Conservation (phyloP, 2,329 filamentous ascomycete species). For the Bipolaris bicolor region DNA sequence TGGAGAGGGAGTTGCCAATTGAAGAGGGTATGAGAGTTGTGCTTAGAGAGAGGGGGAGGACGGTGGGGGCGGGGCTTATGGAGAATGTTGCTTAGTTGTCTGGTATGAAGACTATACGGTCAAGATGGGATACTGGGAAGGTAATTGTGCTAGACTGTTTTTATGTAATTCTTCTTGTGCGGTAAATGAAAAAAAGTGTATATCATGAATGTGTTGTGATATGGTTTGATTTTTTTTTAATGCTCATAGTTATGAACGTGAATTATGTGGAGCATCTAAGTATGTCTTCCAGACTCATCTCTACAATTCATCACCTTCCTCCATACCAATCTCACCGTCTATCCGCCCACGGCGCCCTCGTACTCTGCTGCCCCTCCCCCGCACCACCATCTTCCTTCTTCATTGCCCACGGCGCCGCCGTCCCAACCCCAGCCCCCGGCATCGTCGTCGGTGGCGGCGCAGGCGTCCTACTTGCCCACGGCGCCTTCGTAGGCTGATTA, state of each 20-base stretch:
- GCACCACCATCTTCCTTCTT: neutral
- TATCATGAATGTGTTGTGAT: neutral
- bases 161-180: neutral
- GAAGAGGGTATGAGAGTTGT: conserved; percentile 83
- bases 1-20: conserved; percentile 76
- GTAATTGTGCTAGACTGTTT: neutral
- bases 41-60: conserved; percentile 78
- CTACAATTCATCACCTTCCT: no score
- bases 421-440: conserved; percentile 23
- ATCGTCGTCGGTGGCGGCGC: conserved; percentile 24
- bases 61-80: conserved; percentile 84
- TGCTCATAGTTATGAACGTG: neutral
- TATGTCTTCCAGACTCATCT: neutral
- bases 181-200: neutral
- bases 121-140: no score
- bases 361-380: conserved; percentile 19
- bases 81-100: conserved; percentile 56
- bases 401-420: conserved; percentile 38
- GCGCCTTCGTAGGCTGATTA: conserved; percentile 44
- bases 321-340: conserved; percentile 12
- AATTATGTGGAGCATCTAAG: neutral
- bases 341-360: conserved; percentile 34
- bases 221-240: neutral
- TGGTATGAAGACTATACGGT: no score
- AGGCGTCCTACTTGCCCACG: conserved; percentile 28